These are phyloP conservation scores for Neltuma alba DNA, from an alignment of 306 rosid genomes.

Conservation along the genomic window DNA sequence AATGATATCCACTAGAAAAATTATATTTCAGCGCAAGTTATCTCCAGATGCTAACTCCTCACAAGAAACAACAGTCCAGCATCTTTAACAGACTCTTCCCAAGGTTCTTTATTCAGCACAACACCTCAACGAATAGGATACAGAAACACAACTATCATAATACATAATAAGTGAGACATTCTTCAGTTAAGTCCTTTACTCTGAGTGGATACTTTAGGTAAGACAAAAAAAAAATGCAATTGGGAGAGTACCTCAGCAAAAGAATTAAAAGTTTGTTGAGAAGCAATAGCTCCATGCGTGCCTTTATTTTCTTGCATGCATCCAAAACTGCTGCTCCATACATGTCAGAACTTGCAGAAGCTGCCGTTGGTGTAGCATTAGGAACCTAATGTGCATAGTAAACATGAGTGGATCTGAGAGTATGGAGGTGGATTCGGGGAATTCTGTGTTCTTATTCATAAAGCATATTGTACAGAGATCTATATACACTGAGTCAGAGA, in stretches of 20 bases:
- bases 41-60: not conserved
- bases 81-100: slow-evolving; percentile 5
- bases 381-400: slow-evolving; percentile 71
- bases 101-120: not conserved
- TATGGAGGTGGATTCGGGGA: no score
- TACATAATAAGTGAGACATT: slow-evolving; percentile 21
- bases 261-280: slow-evolving; percentile 62
- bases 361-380: slow-evolving; percentile 92
- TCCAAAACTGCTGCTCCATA: slow-evolving; percentile 97
- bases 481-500: no score
- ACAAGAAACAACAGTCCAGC: not conserved
- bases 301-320: slow-evolving; percentile 88
- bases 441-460: no score
- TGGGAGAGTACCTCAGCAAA: slow-evolving; percentile 62
- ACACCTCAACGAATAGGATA: not conserved
- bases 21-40: not conserved
- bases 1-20: not conserved
- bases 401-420: slow-evolving; percentile 33
- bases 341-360: slow-evolving; percentile 97
- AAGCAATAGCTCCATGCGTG: slow-evolving; percentile 83
- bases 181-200: slow-evolving; percentile 17
- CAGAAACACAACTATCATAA: slow-evolving; percentile 24
- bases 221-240: slow-evolving; percentile 32
- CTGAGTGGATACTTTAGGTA: slow-evolving; percentile 19
- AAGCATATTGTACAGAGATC: no score